A percentile compares a stretch with the other conserved stretches of the same genome.
Evolutionary conservation across 345 rosid genomes (phyloP).

Genomic region (Pugionium cornutum): DNA sequence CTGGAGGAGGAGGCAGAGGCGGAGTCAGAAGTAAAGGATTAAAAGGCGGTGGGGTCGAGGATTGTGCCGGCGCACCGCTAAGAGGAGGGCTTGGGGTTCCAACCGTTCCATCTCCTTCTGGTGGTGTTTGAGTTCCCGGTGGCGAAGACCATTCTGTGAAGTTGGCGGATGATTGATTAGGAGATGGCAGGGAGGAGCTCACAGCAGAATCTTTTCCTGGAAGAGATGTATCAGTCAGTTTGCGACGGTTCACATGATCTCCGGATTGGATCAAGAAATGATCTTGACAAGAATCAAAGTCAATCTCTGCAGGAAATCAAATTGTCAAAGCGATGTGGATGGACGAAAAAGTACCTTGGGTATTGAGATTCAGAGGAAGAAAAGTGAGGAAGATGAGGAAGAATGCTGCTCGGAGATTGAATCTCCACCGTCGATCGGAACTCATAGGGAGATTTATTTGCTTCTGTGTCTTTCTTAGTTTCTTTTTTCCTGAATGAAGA

Average conservation of each 20-base stretch:
- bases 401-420: conserved; percentile 25
- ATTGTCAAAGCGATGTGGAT: conserved; percentile 24
- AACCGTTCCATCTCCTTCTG: background rate
- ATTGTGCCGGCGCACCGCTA: conserved; percentile 5
- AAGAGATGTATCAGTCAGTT: conserved; percentile 17
- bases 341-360: conserved; percentile 26
- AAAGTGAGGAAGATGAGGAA: conserved; percentile 32
- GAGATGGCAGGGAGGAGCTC: conserved; percentile 30
- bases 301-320: conserved; percentile 12
- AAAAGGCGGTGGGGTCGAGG: background rate
- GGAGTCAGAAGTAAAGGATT: background rate
- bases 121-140: conserved; percentile 1
- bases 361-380: conserved; percentile 28
- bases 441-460: conserved; percentile 25
- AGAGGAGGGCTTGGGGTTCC: conserved; percentile 18
- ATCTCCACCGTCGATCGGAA: conserved; percentile 15
- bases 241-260: conserved; percentile 30
- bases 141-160: background rate
- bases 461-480: background rate
- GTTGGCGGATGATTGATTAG: background rate
- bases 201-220: background rate
- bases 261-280: conserved; percentile 7
- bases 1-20: conserved; percentile 4
- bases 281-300: conserved; percentile 27
- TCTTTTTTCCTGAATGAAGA: conserved; percentile 11